These are phyloP conservation scores for Fusarium armeniacum DNA, from an alignment of 2,329 filamentous ascomycete genomes.

Conservation along the genomic window DNA sequence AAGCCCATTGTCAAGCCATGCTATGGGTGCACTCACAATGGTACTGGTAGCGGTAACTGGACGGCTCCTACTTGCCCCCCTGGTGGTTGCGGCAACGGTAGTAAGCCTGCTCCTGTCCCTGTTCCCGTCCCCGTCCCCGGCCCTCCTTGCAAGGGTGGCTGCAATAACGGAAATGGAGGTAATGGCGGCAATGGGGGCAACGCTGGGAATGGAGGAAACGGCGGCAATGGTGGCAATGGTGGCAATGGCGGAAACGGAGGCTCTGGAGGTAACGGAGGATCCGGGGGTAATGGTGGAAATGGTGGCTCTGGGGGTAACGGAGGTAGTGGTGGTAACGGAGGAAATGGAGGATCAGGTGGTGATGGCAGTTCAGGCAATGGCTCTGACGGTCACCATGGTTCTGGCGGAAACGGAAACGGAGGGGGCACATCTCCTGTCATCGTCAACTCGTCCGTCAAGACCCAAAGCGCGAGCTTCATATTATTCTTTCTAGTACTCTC, in stretches of 20 bases:
- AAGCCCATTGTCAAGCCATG: slow-evolving; percentile 36
- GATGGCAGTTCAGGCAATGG: not conserved
- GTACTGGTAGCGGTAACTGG: slow-evolving; percentile 33
- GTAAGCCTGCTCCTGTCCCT: slow-evolving; percentile 24
- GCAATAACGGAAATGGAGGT: not conserved
- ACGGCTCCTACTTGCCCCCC: slow-evolving; percentile 39
- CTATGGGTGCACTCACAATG: slow-evolving; percentile 28
- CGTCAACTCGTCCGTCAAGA: slow-evolving; percentile 29
- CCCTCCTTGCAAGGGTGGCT: not conserved
- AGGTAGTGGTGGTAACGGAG: not conserved
- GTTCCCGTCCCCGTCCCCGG: slow-evolving; percentile 2
- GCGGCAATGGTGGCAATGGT: not conserved
- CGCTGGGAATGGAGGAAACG: not conserved
- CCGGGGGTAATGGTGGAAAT: not conserved
- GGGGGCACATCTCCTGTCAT: slow-evolving; percentile 15
- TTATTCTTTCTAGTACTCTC: not conserved
- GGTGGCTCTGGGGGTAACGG: not conserved
- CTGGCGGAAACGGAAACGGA: slow-evolving; percentile 3
- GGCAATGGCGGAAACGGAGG: not conserved
- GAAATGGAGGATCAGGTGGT: not conserved
- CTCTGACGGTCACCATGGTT: slow-evolving; percentile 15
- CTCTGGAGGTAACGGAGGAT: not conserved
- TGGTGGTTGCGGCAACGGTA: slow-evolving; percentile 31
- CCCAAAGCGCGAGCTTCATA: slow-evolving; percentile 3
- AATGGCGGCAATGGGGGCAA: too few relatives aligned